Percentiles rank a stretch among this genome's conserved stretches.
These are phyloP conservation scores for Corchorus olitorius DNA, from an alignment of 345 rosid species.

Conservation along the genomic window DNA sequence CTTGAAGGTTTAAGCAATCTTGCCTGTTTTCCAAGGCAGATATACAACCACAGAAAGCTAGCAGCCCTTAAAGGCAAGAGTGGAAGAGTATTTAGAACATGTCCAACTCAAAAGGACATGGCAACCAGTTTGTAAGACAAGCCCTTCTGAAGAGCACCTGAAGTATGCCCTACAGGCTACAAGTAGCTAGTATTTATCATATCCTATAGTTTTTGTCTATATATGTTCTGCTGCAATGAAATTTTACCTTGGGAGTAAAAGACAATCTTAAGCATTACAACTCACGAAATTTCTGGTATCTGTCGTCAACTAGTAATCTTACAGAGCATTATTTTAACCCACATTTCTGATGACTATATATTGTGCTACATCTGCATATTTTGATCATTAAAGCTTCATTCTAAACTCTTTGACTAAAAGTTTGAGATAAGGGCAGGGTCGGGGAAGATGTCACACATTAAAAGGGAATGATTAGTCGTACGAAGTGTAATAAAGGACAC, in stretches of 20 bases:
- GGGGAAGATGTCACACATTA: background rate
- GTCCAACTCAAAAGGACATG: background rate
- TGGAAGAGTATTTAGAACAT: background rate
- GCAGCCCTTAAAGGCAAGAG: background rate
- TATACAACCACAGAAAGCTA: background rate
- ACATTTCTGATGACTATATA: background rate
- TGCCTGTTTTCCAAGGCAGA: background rate
- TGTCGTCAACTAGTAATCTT: background rate
- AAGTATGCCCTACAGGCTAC: background rate
- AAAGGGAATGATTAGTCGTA: too few species aligned
- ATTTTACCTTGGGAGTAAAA: background rate
- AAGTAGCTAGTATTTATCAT: background rate
- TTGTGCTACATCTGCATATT: background rate
- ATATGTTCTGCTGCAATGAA: background rate
- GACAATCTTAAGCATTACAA: background rate
- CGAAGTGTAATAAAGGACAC: too few species aligned
- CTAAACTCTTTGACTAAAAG: background rate
- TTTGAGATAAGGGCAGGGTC: background rate
- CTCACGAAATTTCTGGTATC: background rate
- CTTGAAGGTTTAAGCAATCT: background rate
- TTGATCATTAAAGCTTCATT: background rate
- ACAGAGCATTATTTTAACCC: background rate
- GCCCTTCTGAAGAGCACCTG: background rate
- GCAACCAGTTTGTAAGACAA: conserved; percentile 4
- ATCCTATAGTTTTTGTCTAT: background rate